phyloP scores from a whole-genome alignment of 192 early-diverging fungal genomes.

The Backusella psychrophila region DNA sequence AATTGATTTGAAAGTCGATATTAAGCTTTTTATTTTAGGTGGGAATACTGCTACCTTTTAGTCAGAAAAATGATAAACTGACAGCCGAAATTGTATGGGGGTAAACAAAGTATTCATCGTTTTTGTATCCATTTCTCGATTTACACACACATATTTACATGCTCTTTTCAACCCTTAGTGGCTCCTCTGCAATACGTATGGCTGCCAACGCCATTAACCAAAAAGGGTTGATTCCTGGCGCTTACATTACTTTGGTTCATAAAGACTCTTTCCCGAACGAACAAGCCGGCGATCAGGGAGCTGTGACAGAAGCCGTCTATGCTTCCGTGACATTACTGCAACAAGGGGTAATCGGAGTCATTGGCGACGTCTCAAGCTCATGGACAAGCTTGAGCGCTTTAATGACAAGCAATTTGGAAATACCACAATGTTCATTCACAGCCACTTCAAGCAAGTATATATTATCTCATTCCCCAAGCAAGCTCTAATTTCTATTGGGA shows the following conservation, averaged over 20 bases:
- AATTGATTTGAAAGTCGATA: neutral
- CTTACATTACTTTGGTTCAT: conserved; percentile 41
- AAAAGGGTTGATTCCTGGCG: conserved; percentile 38
- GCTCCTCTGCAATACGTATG: conserved; percentile 44
- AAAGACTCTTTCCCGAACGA: conserved; percentile 43
- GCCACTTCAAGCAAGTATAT: conserved; percentile 40
- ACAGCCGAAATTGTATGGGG: conserved; percentile 29
- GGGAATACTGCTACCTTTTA: conserved; percentile 29
- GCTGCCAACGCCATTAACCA: conserved; percentile 41
- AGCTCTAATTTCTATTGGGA: neutral
- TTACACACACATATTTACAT: neutral
- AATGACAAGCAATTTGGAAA: conserved; percentile 40
- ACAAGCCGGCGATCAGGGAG: conserved; percentile 32
- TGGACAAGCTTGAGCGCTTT: conserved; percentile 43
- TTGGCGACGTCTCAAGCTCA: conserved; percentile 45
- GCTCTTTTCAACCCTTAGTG: conserved; percentile 19
- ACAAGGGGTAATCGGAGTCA: conserved; percentile 42
- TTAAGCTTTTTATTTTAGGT: conserved; percentile 7
- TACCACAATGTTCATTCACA: conserved; percentile 51
- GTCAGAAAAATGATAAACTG: conserved; percentile 19
- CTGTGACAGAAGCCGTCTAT: conserved; percentile 44
- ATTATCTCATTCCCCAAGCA: neutral
- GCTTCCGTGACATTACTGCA: conserved; percentile 41
- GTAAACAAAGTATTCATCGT: conserved; percentile 11
- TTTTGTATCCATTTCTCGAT: neutral